A percentile compares a stretch with the other conserved stretches of the same genome.
phyloP scores from a whole-genome alignment of 2,329 filamentous ascomycete species.

The Emergomyces pasteurianus region DNA sequence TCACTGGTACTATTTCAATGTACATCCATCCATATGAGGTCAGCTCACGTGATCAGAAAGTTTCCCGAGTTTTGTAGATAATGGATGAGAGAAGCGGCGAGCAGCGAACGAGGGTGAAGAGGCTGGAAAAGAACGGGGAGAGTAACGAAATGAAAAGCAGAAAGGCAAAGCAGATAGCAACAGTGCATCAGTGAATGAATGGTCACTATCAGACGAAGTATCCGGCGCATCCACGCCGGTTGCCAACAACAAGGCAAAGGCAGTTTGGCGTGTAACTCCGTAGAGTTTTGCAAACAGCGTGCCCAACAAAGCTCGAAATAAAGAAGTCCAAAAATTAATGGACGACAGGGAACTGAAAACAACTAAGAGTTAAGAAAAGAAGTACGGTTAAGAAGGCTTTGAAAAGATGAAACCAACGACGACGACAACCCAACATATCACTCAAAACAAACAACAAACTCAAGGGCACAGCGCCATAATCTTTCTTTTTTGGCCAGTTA shows the following conservation, averaged over 20 bases:
- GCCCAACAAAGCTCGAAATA: neutral
- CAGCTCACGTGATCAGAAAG: neutral
- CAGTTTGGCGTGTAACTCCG: neutral
- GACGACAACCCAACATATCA: neutral
- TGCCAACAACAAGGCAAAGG: neutral
- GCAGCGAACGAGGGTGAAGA: neutral
- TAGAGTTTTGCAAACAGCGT: too few relatives aligned
- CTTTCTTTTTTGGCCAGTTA: neutral
- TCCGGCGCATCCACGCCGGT: neutral
- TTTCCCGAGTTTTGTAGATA: neutral
- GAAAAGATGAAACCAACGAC: neutral
- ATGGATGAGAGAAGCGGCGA: too few relatives aligned
- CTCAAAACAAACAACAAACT: neutral
- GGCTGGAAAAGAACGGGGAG: neutral
- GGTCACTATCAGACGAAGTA: too few relatives aligned
- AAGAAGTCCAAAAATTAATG: neutral
- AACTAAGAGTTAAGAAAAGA: neutral
- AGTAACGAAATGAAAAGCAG: neutral
- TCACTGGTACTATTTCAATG: too few relatives aligned
- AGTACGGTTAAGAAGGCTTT: neutral
- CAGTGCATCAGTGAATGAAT: neutral
- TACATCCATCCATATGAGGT: neutral
- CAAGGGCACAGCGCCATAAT: neutral
- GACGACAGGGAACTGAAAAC: neutral
- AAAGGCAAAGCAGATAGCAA: neutral